These are phyloP conservation scores for Musa acuminata DNA, from an alignment of 176 grass and related monocot species.

Conservation along the genomic window DNA sequence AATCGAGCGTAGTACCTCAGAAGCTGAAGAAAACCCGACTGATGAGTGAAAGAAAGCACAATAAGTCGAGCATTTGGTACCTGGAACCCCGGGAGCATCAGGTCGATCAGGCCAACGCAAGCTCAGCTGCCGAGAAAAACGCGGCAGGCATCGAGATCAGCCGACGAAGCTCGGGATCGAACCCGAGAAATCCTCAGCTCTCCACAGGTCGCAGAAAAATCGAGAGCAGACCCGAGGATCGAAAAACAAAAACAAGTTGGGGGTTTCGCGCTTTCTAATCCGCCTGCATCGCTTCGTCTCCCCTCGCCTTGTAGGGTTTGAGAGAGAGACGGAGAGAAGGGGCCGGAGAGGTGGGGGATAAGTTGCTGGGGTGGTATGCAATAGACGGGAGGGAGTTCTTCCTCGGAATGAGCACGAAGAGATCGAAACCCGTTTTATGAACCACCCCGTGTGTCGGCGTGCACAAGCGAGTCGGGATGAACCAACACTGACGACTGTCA, in stretches of 20 bases:
- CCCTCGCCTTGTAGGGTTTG: neutral
- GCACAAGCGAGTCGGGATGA: too few relatives aligned
- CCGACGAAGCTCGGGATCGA: neutral
- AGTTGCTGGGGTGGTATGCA: too few relatives aligned
- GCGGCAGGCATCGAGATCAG: neutral
- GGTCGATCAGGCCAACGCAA: neutral
- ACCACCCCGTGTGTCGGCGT: too few relatives aligned
- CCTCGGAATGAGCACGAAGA: too few relatives aligned
- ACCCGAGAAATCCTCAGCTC: too few relatives aligned
- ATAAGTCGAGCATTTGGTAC: neutral
- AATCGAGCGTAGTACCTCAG: neutral
- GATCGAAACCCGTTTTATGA: too few relatives aligned
- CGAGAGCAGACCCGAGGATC: neutral
- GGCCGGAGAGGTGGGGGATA: too few relatives aligned
- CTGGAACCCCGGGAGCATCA: neutral
- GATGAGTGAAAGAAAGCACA: neutral
- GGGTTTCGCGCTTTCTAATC: neutral
- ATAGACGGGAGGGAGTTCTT: too few relatives aligned
- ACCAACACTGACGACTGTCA: too few relatives aligned
- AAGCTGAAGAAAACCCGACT: neutral
- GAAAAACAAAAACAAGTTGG: neutral
- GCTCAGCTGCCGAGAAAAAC: neutral
- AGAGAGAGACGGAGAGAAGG: neutral
- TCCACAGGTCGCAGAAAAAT: neutral
- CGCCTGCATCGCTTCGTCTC: neutral